These are phyloP conservation scores for Fusarium multiceps DNA, from an alignment of 2,329 filamentous ascomycete genomes.

Conservation along the genomic window DNA sequence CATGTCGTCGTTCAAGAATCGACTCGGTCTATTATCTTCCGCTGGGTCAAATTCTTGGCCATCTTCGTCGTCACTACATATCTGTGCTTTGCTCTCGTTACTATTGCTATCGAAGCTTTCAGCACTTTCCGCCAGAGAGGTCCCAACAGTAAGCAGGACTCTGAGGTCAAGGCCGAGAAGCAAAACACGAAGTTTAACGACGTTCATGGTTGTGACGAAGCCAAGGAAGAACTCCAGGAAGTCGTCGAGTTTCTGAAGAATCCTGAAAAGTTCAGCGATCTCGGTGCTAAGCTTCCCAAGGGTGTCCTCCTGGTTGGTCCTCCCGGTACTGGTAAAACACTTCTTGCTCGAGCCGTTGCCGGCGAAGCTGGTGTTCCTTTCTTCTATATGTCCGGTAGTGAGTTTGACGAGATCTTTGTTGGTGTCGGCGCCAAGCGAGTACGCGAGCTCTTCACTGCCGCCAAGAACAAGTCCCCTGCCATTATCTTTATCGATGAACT, in stretches of 20 bases:
- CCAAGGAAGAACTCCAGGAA: conserved; percentile 97
- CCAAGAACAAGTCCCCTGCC: conserved; percentile 85
- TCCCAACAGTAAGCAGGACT: conserved; percentile 76
- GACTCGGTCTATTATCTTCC: conserved; percentile 80
- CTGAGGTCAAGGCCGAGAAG: conserved; percentile 90
- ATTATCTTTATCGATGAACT: conserved; percentile 97
- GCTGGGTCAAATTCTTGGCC: conserved; percentile 88
- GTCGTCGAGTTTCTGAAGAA: conserved; percentile 96
- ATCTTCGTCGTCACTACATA: conserved; percentile 84
- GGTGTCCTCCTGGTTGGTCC: conserved; percentile 95
- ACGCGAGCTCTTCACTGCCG: conserved; percentile 87
- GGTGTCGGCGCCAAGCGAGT: conserved; percentile 97
- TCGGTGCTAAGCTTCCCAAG: conserved; percentile 96
- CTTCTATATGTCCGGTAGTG: conserved; percentile 99
- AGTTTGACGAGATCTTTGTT: conserved; percentile 98
- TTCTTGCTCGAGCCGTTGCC: conserved; percentile 93
- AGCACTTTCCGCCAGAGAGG: conserved; percentile 77
- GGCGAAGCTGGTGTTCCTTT: conserved; percentile 98
- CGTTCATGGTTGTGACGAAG: conserved; percentile 97
- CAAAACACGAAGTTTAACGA: conserved; percentile 92
- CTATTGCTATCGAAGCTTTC: conserved; percentile 83
- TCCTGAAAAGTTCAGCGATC: conserved; percentile 90
- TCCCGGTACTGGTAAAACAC: conserved; percentile 96
- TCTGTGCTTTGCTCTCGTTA: conserved; percentile 80
- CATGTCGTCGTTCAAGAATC: conserved; percentile 97